Conservation (phyloP, 2,329 filamentous ascomycete genomes). For the Penicillium janthinellum region DNA sequence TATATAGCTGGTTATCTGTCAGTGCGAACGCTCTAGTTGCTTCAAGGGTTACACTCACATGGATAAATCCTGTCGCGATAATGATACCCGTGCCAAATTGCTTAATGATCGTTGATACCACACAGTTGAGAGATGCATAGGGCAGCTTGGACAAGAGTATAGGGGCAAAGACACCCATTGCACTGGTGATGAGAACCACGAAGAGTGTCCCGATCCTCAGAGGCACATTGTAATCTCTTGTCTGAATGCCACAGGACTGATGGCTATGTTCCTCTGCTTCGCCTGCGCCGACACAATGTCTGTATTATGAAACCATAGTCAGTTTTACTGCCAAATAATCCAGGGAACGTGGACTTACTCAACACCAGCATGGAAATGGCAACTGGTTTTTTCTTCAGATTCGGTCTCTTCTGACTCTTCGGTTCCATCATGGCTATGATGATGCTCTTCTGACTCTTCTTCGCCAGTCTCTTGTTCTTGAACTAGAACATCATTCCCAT, state of each 20-base stretch:
- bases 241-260: constrained; percentile 50
- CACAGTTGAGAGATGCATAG: constrained; percentile 50
- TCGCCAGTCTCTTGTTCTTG: constrained; percentile 35
- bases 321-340: neutral
- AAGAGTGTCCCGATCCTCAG: constrained; percentile 73
- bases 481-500: constrained; percentile 64
- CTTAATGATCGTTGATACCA: constrained; percentile 66
- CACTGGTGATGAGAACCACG: constrained; percentile 68
- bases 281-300: constrained; percentile 58
- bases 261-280: constrained; percentile 44
- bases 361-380: constrained; percentile 75
- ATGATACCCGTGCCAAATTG: constrained; percentile 54
- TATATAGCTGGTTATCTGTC: constrained; percentile 61
- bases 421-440: constrained; percentile 29
- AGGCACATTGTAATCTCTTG: constrained; percentile 66
- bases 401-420: constrained; percentile 21
- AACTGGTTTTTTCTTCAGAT: constrained; percentile 48
- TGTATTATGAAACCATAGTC: constrained; percentile 23
- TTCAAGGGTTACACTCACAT: constrained; percentile 30
- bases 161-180: constrained; percentile 68
- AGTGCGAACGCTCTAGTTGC: neutral
- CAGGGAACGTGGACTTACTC: constrained; percentile 56
- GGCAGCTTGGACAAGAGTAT: constrained; percentile 64
- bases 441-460: constrained; percentile 8
- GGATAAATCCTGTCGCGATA: constrained; percentile 43